Base-by-base conservation (phyloP, 1,284 basidiomycete genomes). In the Heliocybe sulcata region DNA sequence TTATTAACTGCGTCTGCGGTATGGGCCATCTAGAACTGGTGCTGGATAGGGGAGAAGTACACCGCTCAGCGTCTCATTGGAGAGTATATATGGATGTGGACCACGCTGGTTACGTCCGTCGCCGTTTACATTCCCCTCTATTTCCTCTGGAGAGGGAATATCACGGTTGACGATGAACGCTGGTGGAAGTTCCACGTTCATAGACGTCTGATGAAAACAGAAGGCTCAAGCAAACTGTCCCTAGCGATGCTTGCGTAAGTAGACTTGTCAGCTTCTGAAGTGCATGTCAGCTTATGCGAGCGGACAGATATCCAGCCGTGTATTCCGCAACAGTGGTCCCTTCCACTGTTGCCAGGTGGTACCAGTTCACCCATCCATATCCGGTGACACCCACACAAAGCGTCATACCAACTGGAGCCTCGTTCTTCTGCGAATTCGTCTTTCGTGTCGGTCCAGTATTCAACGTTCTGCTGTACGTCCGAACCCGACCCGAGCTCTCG, bases 1-100 rank as follows among this genome's bases (percentile, higher is more conserved):
- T 31, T 12, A 31, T 31, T 12, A 12, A 6, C 71, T 16, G 58
- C 9, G 42, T 20, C 6, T 23, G 19, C n/a, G 19, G 16, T 9
- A 4, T 23, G 53, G 22, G 12, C n/a, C 48, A 22, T 22, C 11
- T 51, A 71, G 68, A 71, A 68, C 54, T 74, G 75, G 75, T 78
- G 76, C 58, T 77, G 75, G 75, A 72, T 77, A 55, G 67, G 69
- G 19, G 47, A 63, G 14, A 27, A 66, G 16, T 73, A 67, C 57
- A 52, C 64, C 2, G 56, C 57, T 2, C 66, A 71, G 51, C 64
- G 69, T 2, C 63, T 76, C 33, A 63, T 58, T 20, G 71, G 71
- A 2, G 74, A 76, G 60, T 77, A 77, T 55, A 53, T 75, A 31
- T 77, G 76, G 73, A 65, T 77, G 53, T 77, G 75, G 74, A 56